Conservation (phyloP, 495 filamentous ascomycete species). For the Aspergillus funiculosus region DNA sequence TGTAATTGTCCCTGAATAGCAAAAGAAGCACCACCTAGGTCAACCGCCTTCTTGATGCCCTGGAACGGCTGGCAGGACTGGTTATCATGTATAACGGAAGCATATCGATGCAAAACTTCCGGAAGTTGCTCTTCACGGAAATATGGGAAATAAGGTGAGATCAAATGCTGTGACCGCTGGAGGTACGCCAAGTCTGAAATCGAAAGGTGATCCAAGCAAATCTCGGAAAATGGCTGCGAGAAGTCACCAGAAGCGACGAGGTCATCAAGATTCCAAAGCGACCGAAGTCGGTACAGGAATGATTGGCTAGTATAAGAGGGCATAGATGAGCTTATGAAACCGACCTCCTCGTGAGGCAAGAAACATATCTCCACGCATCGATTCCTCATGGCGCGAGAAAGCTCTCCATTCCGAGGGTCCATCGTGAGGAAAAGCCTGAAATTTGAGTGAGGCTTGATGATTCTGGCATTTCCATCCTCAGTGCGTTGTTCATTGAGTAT, state of each 20-base stretch:
- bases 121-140: conserved; percentile 13
- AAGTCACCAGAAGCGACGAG: conserved; percentile 14
- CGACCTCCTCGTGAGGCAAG: conserved; percentile 28
- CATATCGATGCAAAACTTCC: conserved; percentile 29
- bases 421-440: conserved; percentile 94
- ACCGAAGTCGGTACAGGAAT: conserved; percentile 45
- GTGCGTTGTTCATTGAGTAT: conserved; percentile 88
- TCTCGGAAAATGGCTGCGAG: conserved; percentile 26
- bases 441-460: conserved; percentile 75
- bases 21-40: conserved; percentile 25
- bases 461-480: conserved; percentile 70
- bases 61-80: conserved; percentile 33
- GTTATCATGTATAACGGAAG: conserved; percentile 36
- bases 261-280: conserved; percentile 35
- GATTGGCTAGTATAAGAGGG: conserved; percentile 46
- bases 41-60: conserved; percentile 21
- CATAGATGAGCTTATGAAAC: conserved; percentile 17
- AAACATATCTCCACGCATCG: conserved; percentile 87
- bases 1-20: conserved; percentile 29
- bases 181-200: conserved; percentile 44
- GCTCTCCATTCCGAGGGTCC: conserved; percentile 86
- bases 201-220: conserved; percentile 52
- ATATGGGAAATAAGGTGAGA: conserved; percentile 20
- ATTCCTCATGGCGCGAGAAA: conserved; percentile 96
- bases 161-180: conserved; percentile 30